These are phyloP conservation scores for Cryptosporidium ubiquitum DNA, from an alignment of 169 alveolate genomes.

Conservation along the genomic window DNA sequence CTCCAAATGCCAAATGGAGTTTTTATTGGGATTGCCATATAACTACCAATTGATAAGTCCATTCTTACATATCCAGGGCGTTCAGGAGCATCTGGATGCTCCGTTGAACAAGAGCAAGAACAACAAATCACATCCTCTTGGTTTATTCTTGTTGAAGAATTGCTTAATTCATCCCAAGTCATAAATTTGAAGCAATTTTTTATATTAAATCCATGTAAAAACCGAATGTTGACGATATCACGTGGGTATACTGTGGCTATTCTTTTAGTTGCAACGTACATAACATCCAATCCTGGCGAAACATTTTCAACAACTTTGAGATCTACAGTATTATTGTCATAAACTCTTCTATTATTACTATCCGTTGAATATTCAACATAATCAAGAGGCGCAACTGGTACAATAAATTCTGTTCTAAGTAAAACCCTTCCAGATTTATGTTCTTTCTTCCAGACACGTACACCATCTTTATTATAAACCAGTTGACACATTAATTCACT, in stretches of 20 bases:
- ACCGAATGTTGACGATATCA: slow-evolving; percentile 77
- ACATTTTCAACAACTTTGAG: slow-evolving; percentile 73
- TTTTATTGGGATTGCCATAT: slow-evolving; percentile 79
- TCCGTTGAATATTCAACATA: slow-evolving; percentile 74
- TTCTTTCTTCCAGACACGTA: slow-evolving; percentile 80
- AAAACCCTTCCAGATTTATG: slow-evolving; percentile 75
- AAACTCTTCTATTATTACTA: slow-evolving; percentile 71
- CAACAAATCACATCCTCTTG: slow-evolving; percentile 74
- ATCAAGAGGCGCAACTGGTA: slow-evolving; percentile 63
- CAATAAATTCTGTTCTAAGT: slow-evolving; percentile 72
- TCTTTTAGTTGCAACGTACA: slow-evolving; percentile 77
- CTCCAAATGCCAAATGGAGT: slow-evolving; percentile 83
- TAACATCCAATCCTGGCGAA: slow-evolving; percentile 73
- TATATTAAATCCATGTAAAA: slow-evolving; percentile 62
- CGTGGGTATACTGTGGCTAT: slow-evolving; percentile 81
- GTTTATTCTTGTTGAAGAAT: not conserved
- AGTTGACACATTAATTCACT: slow-evolving; percentile 42
- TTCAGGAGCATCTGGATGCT: slow-evolving; percentile 80
- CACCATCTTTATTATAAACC: slow-evolving; percentile 78
- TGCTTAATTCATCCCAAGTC: slow-evolving; percentile 18
- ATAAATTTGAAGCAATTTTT: slow-evolving; percentile 22
- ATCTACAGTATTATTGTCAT: slow-evolving; percentile 77
- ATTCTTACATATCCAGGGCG: slow-evolving; percentile 70
- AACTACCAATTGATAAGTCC: slow-evolving; percentile 79
- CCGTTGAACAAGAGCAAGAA: slow-evolving; percentile 79